Percentiles rank a stretch among this genome's conserved stretches.
These are phyloP conservation scores for Scolecobasidium constrictum DNA, from an alignment of 2,329 filamentous ascomycete species.

Conservation along the genomic window DNA sequence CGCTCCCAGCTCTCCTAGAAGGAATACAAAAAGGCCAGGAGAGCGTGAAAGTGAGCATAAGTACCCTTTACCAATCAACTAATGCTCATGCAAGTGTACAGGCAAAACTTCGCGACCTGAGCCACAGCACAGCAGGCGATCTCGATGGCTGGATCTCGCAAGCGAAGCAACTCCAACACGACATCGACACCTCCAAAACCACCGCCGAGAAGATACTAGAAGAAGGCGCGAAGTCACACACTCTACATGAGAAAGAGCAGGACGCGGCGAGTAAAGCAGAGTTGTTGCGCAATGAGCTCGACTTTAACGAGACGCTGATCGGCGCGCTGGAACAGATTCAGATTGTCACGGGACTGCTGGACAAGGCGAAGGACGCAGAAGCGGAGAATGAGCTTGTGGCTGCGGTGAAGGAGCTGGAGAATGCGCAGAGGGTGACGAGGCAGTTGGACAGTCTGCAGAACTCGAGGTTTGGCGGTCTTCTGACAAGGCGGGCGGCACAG, in stretches of 20 bases:
- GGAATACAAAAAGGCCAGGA: constrained; percentile 41
- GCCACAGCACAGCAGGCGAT: constrained; percentile 65
- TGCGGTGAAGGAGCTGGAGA: constrained; percentile 38
- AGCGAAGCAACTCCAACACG: constrained; percentile 72
- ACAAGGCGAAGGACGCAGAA: constrained; percentile 34
- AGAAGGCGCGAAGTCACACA: constrained; percentile 59
- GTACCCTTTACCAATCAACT: constrained; percentile 18
- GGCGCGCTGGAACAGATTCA: constrained; percentile 40
- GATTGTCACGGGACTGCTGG: constrained; percentile 37
- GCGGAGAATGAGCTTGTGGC: constrained; percentile 32
- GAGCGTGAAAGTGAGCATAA: constrained; percentile 37
- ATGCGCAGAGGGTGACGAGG: constrained; percentile 44
- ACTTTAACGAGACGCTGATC: constrained; percentile 45
- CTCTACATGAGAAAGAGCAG: constrained; percentile 52
- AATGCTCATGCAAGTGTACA: constrained; percentile 31
- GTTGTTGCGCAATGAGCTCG: constrained; percentile 47
- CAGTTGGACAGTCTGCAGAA: constrained; percentile 49
- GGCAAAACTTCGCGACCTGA: constrained; percentile 65
- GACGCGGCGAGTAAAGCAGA: constrained; percentile 45
- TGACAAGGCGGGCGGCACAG: constrained; percentile 54
- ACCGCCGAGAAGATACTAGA: constrained; percentile 73
- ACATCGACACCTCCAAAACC: constrained; percentile 69
- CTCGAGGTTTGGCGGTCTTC: constrained; percentile 27
- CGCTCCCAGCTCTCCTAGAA: constrained; percentile 39
- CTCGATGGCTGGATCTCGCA: constrained; percentile 80